phyloP scores from a whole-genome alignment of 225 moss, liverwort and hornwort species.

The Pleurozium schreberi region DNA sequence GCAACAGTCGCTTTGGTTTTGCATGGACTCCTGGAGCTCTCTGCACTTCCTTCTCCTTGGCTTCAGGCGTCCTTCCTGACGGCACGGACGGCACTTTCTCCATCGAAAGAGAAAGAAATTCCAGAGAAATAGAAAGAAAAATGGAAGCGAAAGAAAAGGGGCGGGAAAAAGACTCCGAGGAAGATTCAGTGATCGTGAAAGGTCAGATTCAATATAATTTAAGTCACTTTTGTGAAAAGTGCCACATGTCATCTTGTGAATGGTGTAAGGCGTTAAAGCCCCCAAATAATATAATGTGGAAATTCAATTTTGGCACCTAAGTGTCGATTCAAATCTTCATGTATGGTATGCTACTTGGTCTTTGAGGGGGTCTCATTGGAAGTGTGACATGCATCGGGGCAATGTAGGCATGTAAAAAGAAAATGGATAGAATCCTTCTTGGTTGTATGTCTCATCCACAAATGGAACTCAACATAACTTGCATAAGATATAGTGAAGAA shows the following conservation, averaged over 20 bases:
- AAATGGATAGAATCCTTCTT: background rate
- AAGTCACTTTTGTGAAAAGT: background rate
- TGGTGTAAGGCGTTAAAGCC: background rate
- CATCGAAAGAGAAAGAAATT: background rate
- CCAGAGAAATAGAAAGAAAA: background rate
- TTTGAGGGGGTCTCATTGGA: background rate
- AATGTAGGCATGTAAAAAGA: background rate
- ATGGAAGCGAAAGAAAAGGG: background rate
- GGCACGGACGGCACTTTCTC: background rate
- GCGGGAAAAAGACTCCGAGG: background rate
- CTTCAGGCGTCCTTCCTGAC: background rate
- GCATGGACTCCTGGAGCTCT: too few species aligned
- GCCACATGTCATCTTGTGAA: background rate
- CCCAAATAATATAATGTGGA: fast-evolving
- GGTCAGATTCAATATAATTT: too few species aligned
- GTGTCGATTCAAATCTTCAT: background rate
- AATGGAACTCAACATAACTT: background rate
- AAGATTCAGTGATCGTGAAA: background rate
- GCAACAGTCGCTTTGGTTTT: background rate
- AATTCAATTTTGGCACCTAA: background rate
- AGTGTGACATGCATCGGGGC: fast-evolving
- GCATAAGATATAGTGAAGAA: background rate
- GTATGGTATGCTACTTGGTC: fast-evolving
- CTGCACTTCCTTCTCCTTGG: too few species aligned
- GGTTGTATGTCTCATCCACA: background rate